Conservation (phyloP, 139 green algal species). For the Chlamydomonas asymmetrica region DNA sequence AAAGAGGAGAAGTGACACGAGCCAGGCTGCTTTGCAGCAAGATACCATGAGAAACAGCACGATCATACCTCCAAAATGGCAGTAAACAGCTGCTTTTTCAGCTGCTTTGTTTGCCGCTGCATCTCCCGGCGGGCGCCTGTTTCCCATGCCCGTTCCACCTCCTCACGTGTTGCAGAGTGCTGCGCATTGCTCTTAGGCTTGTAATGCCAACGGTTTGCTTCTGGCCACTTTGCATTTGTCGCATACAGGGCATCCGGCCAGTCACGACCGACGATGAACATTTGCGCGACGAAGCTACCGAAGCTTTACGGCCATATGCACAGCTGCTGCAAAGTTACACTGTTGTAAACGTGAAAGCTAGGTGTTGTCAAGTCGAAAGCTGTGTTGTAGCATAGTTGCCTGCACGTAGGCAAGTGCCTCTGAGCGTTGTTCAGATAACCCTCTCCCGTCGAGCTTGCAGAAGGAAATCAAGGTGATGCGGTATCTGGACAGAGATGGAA, state of each 20-base stretch:
- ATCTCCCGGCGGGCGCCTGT: background rate
- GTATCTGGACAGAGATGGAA: too few relatives aligned
- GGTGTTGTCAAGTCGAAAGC: too few relatives aligned
- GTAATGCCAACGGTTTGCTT: background rate
- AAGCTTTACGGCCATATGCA: background rate
- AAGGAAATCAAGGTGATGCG: too few relatives aligned
- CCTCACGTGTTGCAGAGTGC: background rate
- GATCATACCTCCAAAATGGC: conserved; percentile 23
- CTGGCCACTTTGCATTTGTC: conserved; percentile 18
- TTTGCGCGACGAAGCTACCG: background rate
- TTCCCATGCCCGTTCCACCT: conserved; percentile 1
- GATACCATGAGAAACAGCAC: background rate
- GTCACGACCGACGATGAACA: conserved; percentile 15
- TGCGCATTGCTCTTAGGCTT: background rate
- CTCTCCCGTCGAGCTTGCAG: too few relatives aligned
- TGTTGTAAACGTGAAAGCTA: too few relatives aligned
- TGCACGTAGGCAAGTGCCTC: too few relatives aligned
- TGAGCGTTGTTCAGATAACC: too few relatives aligned
- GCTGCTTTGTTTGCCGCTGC: background rate
- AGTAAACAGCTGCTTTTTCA: conserved; percentile 27
- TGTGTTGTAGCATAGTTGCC: too few relatives aligned
- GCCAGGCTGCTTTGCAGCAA: background rate
- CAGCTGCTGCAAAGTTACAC: too few relatives aligned
- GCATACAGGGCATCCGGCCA: conserved; percentile 23
- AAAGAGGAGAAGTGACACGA: background rate